These are phyloP conservation scores for Aspergillus aculeatinus DNA, from an alignment of 2,329 filamentous ascomycete genomes.

Conservation along the genomic window DNA sequence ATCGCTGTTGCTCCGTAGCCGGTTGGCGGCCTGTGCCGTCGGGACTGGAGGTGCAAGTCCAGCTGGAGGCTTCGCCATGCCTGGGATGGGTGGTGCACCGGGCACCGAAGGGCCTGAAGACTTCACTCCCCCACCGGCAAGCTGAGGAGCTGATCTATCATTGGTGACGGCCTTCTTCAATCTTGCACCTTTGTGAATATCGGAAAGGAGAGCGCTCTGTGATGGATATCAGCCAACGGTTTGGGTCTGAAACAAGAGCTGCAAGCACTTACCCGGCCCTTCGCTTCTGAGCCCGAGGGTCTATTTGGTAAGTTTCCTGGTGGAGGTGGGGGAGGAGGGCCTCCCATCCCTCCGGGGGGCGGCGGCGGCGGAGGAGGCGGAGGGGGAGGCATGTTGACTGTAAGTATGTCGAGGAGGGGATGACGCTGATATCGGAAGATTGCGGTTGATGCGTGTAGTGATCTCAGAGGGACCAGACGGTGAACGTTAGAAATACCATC, in stretches of 20 bases:
- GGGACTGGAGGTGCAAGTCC: slow-evolving; percentile 61
- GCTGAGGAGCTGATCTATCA: slow-evolving; percentile 79
- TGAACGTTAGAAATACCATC: slow-evolving; percentile 12
- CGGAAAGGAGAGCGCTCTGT: slow-evolving; percentile 80
- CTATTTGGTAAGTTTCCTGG: slow-evolving; percentile 53
- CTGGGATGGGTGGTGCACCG: slow-evolving; percentile 42
- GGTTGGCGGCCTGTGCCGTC: slow-evolving; percentile 51
- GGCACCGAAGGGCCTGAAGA: slow-evolving; percentile 82
- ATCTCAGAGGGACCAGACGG: slow-evolving; percentile 16
- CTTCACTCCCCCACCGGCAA: slow-evolving; percentile 60
- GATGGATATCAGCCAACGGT: slow-evolving; percentile 19
- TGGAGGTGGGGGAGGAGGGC: slow-evolving; percentile 68
- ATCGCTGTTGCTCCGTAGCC: slow-evolving; percentile 83
- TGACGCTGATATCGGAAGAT: slow-evolving; percentile 8
- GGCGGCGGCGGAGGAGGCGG: slow-evolving; percentile 73
- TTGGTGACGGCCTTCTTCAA: slow-evolving; percentile 89
- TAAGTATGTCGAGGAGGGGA: slow-evolving; percentile 9
- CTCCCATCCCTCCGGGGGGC: slow-evolving; percentile 56
- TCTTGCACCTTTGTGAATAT: slow-evolving; percentile 77
- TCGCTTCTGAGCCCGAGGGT: slow-evolving; percentile 56
- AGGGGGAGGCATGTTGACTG: slow-evolving; percentile 49
- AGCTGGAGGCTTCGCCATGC: slow-evolving; percentile 24
- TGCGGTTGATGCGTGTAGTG: slow-evolving; percentile 5
- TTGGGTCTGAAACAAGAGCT: not conserved
- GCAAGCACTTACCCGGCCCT: slow-evolving; percentile 60